phyloP scores from a whole-genome alignment of 1,284 basidiomycete species.

The Tetrapyrgos nigripes region DNA sequence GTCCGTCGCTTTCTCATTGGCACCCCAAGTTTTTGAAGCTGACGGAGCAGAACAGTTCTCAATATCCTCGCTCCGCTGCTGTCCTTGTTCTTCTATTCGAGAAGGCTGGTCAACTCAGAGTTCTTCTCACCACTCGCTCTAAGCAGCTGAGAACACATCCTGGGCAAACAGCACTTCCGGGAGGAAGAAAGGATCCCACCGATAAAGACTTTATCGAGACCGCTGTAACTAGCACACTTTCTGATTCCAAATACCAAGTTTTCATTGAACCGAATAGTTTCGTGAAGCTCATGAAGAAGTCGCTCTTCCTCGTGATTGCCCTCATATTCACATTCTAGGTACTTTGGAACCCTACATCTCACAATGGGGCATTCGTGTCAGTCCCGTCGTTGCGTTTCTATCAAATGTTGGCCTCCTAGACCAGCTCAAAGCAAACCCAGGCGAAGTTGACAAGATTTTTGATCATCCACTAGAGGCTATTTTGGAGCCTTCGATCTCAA shows the following conservation, averaged over 20 bases:
- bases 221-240: slow-evolving; percentile 57
- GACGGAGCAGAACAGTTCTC: slow-evolving; percentile 44
- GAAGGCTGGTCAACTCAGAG: slow-evolving; percentile 65
- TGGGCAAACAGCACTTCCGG: slow-evolving; percentile 84
- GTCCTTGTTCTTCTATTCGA: slow-evolving; percentile 84
- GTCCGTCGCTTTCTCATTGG: slow-evolving; percentile 13
- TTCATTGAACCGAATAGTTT: slow-evolving; percentile 1
- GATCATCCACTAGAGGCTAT: slow-evolving; percentile 13
- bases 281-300: slow-evolving; percentile 30
- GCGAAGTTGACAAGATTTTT: slow-evolving; percentile 17
- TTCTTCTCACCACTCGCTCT: slow-evolving; percentile 85
- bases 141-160: slow-evolving; percentile 79
- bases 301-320: slow-evolving; percentile 5
- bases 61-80: slow-evolving; percentile 64
- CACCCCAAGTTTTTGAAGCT: neutral
- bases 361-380: slow-evolving; percentile 7
- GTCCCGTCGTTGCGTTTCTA: slow-evolving; percentile 2
- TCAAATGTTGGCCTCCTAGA: neutral
- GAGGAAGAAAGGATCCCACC: slow-evolving; percentile 77
- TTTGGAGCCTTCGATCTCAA: slow-evolving; percentile 4
- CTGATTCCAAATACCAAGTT: neutral
- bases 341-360: slow-evolving; percentile 3
- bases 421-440: slow-evolving; percentile 1
- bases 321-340: slow-evolving; percentile 10
- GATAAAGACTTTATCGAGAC: slow-evolving; percentile 72